These are phyloP conservation scores for Serpula lacrymans DNA, from an alignment of 768 basidiomycete species.

Conservation along the genomic window DNA sequence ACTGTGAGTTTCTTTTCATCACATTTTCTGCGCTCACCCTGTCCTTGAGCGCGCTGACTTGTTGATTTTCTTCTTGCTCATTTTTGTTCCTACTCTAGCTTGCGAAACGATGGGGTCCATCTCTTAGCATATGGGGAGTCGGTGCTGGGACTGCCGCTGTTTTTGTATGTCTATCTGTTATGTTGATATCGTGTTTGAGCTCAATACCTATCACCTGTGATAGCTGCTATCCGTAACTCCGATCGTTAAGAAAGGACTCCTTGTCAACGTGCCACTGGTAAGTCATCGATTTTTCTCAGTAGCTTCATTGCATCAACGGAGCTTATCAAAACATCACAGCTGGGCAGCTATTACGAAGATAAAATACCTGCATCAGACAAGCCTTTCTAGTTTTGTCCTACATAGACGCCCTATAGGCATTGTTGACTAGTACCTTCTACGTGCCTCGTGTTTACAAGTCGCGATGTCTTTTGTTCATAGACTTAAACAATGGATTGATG, in stretches of 20 bases:
- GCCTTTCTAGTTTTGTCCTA: conserved; percentile 55
- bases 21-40: background rate
- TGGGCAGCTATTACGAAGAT: conserved; percentile 73
- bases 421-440: conserved; percentile 10
- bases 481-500: too few species aligned
- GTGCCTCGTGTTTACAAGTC: too few species aligned
- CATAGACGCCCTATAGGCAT: conserved; percentile 12
- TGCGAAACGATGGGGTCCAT: conserved; percentile 56
- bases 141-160: conserved; percentile 65
- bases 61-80: background rate
- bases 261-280: conserved; percentile 74
- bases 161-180: conserved; percentile 53
- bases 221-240: conserved; percentile 82
- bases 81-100: conserved; percentile 29
- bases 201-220: conserved; percentile 6
- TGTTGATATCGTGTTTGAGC: background rate
- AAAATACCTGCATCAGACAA: conserved; percentile 80
- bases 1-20: conserved; percentile 30
- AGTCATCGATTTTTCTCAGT: conserved; percentile 23
- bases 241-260: conserved; percentile 71
- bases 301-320: background rate
- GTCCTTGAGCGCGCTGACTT: background rate
- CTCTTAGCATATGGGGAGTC: conserved; percentile 67
- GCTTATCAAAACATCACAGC: conserved; percentile 33
- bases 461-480: too few species aligned